These are phyloP conservation scores for Leishmania gerbilli DNA, from an alignment of 208 protist genomes.

Conservation along the genomic window DNA sequence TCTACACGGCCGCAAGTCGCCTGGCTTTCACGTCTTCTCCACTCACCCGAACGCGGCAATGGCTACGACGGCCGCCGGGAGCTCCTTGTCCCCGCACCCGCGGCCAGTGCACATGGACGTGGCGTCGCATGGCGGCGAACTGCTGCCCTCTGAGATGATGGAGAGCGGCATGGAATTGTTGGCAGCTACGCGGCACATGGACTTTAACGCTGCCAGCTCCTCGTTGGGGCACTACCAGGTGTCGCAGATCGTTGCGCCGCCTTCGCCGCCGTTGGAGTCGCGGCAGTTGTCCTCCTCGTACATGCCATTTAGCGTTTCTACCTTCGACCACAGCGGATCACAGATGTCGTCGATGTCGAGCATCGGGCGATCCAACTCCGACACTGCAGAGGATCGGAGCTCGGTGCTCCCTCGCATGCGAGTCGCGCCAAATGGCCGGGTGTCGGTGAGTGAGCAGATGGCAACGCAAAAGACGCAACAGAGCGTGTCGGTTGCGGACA, in stretches of 20 bases:
- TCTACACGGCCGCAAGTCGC: background rate
- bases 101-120: background rate
- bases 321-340: background rate
- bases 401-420: conserved; percentile 12
- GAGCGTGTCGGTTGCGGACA: background rate
- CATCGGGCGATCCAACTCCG: background rate
- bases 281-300: conserved; percentile 4
- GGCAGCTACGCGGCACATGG: background rate
- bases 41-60: conserved; percentile 15
- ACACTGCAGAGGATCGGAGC: background rate
- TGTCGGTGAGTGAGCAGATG: conserved; percentile 6
- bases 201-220: background rate
- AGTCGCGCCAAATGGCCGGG: background rate
- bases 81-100: conserved; percentile 5
- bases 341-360: conserved; percentile 2
- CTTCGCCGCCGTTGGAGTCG: conserved; percentile 1
- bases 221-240: background rate
- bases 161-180: background rate
- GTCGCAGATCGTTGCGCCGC: background rate
- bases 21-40: conserved; percentile 31
- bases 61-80: background rate
- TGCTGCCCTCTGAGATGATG: background rate
- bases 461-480: conserved; percentile 2
- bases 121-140: background rate
- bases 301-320: conserved; percentile 2